These are phyloP conservation scores for Iris pallida DNA, from an alignment of 116 monocot genomes.

Conservation along the genomic window DNA sequence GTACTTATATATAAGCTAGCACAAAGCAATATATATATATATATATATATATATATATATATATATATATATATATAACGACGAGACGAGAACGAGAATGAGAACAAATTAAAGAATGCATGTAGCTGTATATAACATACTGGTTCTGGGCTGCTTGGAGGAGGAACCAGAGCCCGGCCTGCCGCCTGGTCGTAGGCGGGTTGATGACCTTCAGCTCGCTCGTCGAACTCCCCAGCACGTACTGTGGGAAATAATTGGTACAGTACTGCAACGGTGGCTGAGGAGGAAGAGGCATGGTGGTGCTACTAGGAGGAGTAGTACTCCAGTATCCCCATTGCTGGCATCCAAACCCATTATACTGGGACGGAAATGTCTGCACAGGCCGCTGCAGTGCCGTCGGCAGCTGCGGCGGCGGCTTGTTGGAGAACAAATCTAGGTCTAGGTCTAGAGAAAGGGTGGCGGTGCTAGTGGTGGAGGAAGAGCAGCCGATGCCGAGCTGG, in stretches of 20 bases:
- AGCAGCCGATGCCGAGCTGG: conserved; percentile 41
- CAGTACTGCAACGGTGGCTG: too few species aligned
- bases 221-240: not conserved
- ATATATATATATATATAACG: too few species aligned
- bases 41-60: too few species aligned
- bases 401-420: conserved; percentile 3
- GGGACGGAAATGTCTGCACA: not conserved
- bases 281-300: too few species aligned
- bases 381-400: not conserved
- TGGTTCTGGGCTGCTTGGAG: conserved; percentile 73
- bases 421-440: conserved; percentile 39
- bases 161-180: conserved; percentile 68
- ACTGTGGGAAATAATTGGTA: not conserved
- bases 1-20: conserved; percentile 5
- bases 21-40: too few species aligned
- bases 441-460: not conserved
- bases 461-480: not conserved
- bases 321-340: conserved; percentile 2
- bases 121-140: conserved; percentile 53
- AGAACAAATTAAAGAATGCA: not conserved
- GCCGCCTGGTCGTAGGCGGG: conserved; percentile 30
- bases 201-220: conserved; percentile 28
- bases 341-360: not conserved
- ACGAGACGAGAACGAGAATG: not conserved
- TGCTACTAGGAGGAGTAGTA: too few species aligned